phyloP scores from a whole-genome alignment of 1,284 basidiomycete genomes.

The Melampsora americana region DNA sequence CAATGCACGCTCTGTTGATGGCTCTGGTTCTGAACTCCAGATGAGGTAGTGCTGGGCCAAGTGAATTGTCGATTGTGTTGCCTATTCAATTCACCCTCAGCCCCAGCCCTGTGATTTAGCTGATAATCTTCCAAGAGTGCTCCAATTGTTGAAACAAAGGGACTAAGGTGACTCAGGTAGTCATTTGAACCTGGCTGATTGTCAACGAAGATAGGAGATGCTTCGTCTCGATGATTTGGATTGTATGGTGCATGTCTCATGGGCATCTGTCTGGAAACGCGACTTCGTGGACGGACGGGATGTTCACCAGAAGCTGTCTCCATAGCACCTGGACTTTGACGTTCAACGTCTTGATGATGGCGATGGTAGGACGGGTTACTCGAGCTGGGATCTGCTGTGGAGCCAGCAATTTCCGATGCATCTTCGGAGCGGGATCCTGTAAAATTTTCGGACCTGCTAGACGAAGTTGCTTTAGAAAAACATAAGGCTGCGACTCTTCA shows the following conservation, averaged over 20 bases:
- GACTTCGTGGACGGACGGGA: slow-evolving; percentile 42
- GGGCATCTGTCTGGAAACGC: slow-evolving; percentile 49
- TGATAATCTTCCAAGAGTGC: not conserved
- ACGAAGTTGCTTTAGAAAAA: not conserved
- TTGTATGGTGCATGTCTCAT: not conserved
- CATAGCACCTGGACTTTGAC: not conserved
- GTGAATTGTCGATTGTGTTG: too few relatives aligned
- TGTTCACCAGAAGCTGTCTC: not conserved
- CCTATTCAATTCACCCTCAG: too few relatives aligned
- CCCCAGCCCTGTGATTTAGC: not conserved
- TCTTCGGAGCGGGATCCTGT: not conserved
- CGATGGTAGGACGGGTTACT: not conserved
- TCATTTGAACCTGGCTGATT: not conserved
- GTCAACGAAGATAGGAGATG: not conserved
- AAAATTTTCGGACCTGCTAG: not conserved
- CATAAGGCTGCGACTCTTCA: not conserved
- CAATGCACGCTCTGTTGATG: too few relatives aligned
- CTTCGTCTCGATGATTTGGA: not conserved
- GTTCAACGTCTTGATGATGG: not conserved
- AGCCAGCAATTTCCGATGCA: not conserved
- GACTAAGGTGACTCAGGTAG: not conserved
- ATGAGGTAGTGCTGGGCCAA: too few relatives aligned
- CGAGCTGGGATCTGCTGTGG: not conserved
- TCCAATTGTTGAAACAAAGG: not conserved
- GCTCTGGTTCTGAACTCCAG: too few relatives aligned